Percentiles rank a stretch among this genome's conserved stretches.
Conservation (phyloP, 257 asterid species). For the Lycium barbarum region DNA sequence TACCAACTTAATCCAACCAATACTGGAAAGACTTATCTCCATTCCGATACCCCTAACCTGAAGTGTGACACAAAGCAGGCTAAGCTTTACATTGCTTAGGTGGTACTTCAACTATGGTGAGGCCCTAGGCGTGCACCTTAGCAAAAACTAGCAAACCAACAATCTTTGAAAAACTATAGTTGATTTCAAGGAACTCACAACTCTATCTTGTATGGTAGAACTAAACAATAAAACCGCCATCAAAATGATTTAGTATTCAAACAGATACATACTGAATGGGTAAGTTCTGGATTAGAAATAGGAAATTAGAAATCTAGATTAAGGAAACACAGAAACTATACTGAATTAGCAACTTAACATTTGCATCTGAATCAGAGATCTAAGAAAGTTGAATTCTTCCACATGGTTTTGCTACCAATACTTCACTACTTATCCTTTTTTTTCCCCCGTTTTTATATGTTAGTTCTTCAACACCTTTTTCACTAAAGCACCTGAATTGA, state of each 20-base stretch:
- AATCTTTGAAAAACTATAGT: neutral
- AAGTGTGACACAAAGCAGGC: neutral
- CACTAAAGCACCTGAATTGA: neutral
- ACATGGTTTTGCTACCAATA: neutral
- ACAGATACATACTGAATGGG: neutral
- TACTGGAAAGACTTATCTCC: neutral
- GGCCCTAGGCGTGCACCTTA: neutral
- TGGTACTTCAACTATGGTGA: neutral
- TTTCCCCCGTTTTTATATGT: neutral
- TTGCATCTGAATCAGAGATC: neutral
- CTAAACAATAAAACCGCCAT: conserved; percentile 1
- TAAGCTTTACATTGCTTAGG: neutral
- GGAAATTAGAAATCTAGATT: neutral
- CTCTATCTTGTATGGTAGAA: conserved; percentile 1
- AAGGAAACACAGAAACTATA: neutral
- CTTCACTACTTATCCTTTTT: neutral
- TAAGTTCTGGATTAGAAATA: neutral
- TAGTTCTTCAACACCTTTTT: conserved; percentile 10
- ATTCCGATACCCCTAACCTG: neutral
- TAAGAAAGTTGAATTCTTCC: conserved; percentile 19
- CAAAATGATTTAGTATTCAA: neutral
- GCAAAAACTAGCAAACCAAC: conserved; percentile 21
- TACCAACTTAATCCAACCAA: neutral
- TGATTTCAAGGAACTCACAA: neutral
- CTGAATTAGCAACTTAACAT: neutral